These are phyloP conservation scores for Tilletia indica DNA, from an alignment of 1,284 basidiomycete species.

Conservation along the genomic window DNA sequence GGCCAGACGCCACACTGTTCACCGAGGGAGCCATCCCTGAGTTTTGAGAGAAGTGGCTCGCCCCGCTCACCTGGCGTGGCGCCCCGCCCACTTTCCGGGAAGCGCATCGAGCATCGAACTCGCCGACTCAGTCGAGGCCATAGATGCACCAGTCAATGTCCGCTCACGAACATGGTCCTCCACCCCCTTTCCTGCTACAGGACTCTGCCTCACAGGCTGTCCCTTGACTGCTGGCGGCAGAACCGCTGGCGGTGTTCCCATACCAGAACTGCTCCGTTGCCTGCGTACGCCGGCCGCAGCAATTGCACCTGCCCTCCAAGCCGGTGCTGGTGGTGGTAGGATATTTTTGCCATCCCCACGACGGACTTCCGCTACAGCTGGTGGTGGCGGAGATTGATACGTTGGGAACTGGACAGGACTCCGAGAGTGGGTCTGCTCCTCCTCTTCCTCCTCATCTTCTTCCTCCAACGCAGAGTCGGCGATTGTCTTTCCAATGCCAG, in stretches of 20 bases:
- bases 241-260: neutral
- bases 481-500: neutral
- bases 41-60: neutral
- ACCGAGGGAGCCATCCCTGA: neutral
- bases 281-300: neutral
- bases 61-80: too few species aligned
- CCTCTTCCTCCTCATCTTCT: neutral
- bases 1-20: neutral
- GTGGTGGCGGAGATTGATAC: neutral
- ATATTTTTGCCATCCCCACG: neutral
- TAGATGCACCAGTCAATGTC: too few species aligned
- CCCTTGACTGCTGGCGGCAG: too few species aligned
- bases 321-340: neutral
- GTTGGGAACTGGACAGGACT: neutral
- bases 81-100: too few species aligned
- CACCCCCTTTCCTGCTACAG: too few species aligned
- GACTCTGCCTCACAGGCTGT: too few species aligned
- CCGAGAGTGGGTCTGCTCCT: neutral
- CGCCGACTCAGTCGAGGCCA: too few species aligned
- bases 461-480: neutral
- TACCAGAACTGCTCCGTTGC: neutral
- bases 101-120: too few species aligned
- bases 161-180: too few species aligned
- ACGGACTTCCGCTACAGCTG: neutral
- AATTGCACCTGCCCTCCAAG: slow-evolving; percentile 3